Conservation (phyloP, 2,329 filamentous ascomycete species). For the Sarocladium brachiariae region DNA sequence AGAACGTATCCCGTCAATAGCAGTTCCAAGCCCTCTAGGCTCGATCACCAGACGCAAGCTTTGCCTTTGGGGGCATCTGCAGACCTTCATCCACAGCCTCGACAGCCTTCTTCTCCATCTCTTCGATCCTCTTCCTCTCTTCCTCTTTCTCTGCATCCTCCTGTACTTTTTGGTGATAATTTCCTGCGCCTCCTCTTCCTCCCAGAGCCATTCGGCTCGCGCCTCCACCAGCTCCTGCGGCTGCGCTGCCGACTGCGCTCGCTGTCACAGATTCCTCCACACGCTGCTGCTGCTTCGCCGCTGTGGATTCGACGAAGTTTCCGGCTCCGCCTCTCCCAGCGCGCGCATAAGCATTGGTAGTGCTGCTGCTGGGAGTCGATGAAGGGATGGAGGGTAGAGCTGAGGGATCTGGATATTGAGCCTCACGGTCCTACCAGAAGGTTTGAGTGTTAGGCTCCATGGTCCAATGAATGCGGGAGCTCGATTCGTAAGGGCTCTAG, state of each 20-base stretch:
- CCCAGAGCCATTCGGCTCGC: constrained; percentile 15
- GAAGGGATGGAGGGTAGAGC: not conserved
- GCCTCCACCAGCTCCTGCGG: constrained; percentile 9
- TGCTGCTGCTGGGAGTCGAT: not conserved
- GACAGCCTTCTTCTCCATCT: constrained; percentile 35
- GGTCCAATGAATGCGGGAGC: too few relatives aligned
- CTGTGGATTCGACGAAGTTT: constrained; percentile 43
- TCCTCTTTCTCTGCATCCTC: constrained; percentile 16
- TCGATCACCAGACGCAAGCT: constrained; percentile 20
- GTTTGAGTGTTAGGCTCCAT: too few relatives aligned
- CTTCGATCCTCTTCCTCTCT: constrained; percentile 24
- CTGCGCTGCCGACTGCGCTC: constrained; percentile 25
- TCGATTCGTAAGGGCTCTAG: too few relatives aligned
- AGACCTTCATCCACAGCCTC: constrained; percentile 42
- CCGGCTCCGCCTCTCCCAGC: constrained; percentile 56
- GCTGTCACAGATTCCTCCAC: constrained; percentile 27
- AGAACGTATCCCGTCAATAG: too few relatives aligned
- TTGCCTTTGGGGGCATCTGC: constrained; percentile 38
- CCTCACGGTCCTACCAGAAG: constrained; percentile 23
- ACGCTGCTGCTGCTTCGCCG: constrained; percentile 26
- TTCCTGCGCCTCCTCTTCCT: constrained; percentile 1
- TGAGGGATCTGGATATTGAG: constrained; percentile 18
- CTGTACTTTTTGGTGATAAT: constrained; percentile 2
- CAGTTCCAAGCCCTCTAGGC: not conserved
- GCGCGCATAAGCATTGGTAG: constrained; percentile 15